Base-by-base conservation (phyloP, 768 basidiomycete species). In the Hirschioporus abietinus region DNA sequence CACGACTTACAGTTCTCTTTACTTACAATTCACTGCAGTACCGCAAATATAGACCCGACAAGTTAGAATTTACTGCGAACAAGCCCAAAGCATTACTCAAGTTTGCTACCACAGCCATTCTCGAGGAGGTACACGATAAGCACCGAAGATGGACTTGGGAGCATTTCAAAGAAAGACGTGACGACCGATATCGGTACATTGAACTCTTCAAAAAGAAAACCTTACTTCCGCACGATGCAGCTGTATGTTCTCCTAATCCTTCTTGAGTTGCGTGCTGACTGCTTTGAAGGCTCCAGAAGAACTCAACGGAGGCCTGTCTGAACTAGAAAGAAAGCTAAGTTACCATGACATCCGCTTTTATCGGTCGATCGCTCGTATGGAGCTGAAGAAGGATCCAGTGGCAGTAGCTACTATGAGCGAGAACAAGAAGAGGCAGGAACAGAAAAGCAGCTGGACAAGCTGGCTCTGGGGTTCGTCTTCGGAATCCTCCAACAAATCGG, bases 311-410 rank as follows among this genome's bases (percentile, higher is more conserved):
- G 42, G 42, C 12, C 42, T 52, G 20, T 3, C 42, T 60, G 80
- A 77, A 0, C 78, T 99, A 65, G 97, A 99, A 75, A 80, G 76
- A 70, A 94, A 93, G 74, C 82, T 99, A 30, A 84, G 88, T 0
- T 99, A 98, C 71, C 94, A 96, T 75, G 97, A 99, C 72, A 89
- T 99, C 63, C 89, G 96, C 3, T 97, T 98, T 78, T 99, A 99
- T 78, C 88, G 97, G 35, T 98, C 95, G 3, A 93, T 99, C 68
- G 93, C 95, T 0, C 88, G 93, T 27, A 94, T 94, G 1, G 88
- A 88, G 69, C 81, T 96, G 18, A 88, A 90, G 71, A 95, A 98
- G 75, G 95, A 99, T 71, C 82, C 86, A 24, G 92, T 87, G 1
- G 78, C 89, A 36, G 79, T 82, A 62, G 84, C 84, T 70, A 88